Base-by-base conservation (phyloP, 495 filamentous ascomycete species). In the Hyaloscypha finlandica region DNA sequence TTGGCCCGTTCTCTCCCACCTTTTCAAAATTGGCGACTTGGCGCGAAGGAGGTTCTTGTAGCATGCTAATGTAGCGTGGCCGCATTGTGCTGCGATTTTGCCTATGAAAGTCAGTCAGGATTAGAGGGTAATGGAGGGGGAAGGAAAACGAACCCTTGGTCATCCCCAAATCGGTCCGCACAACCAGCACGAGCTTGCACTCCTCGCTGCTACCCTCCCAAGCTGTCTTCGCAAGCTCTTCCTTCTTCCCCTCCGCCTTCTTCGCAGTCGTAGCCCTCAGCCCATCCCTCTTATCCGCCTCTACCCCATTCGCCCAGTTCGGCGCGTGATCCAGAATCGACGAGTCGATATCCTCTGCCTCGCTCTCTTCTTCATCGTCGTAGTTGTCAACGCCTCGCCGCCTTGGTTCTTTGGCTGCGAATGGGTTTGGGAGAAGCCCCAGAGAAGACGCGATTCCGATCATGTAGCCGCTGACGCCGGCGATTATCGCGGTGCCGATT, bases 51-150 rank as follows among this genome's bases (percentile, higher is more conserved):
- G 79, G 45, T 86, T 81, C 80, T 96, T 97, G 88, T 97, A 99
- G 85, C 93, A 97, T 37, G 94, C 94, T 51, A 99, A 87, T 1
- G 95, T 97, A 9, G 95, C 95, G 78, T 99, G 95, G n/a, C 90
- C 90, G 77, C 88, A 91, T 82, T 99, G 96, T 8, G 95, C 95
- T 62, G 92, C 96, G 72, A 98, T 98, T 85, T 99, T 99, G 68
- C 95, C 95, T 97, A 25, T 25, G 16, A 63, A 20, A 59, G 45
- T 37, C 33, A n/a, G 53, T 48, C 8, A 55, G 57, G 61, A 64
- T 57, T 60, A 64, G 61, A 42, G 48, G 53, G 22, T 25, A 29
- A 30, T 8, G 51, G 35, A 35, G 20, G 31, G 25, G 29, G 25
- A 12, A 65, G 11, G 61, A 51, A 48, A 4, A 61, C 81, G 56